Percentiles rank a stretch among this genome's conserved stretches.
Evolutionary conservation across 108 stramenopile species (phyloP).

Genomic region (Mediolabrus comicus): DNA sequence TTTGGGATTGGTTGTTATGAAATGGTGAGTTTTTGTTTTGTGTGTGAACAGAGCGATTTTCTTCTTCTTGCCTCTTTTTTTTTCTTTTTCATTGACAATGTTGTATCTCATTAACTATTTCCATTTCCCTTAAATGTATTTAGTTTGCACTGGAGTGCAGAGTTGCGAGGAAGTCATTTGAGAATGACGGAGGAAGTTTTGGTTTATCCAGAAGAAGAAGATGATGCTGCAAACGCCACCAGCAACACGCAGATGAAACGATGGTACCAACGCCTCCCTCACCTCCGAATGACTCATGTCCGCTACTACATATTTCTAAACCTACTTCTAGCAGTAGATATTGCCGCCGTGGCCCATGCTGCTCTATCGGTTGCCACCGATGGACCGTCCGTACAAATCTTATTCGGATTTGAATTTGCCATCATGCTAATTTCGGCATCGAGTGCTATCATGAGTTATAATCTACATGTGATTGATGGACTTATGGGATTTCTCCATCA

Average conservation of each 20-base stretch:
- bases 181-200: slow-evolving; percentile 87
- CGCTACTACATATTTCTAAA: slow-evolving; percentile 58
- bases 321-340: slow-evolving; percentile 61
- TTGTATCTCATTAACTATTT: background rate
- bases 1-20: slow-evolving; percentile 80
- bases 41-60: too few species aligned
- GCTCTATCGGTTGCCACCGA: slow-evolving; percentile 52
- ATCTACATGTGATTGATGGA: slow-evolving; percentile 87
- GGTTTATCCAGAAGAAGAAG: slow-evolving; percentile 31
- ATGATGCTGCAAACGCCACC: slow-evolving; percentile 2
- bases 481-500: slow-evolving; percentile 70
- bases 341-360: slow-evolving; percentile 60
- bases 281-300: slow-evolving; percentile 43
- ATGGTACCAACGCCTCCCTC: slow-evolving; percentile 46
- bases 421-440: slow-evolving; percentile 83
- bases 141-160: slow-evolving; percentile 91
- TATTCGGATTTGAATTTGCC: slow-evolving; percentile 94
- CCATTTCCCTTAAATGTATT: background rate
- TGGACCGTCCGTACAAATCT: slow-evolving; percentile 84
- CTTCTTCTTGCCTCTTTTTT: background rate
- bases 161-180: slow-evolving; percentile 88
- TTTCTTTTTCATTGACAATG: background rate
- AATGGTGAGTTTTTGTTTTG: slow-evolving; percentile 49
- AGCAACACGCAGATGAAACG: slow-evolving; percentile 13
- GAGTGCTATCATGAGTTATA: slow-evolving; percentile 66